Evolutionary conservation across 257 asterid species (phyloP), one percentile per base, ranked within the genome.

Genomic region (Echium plantagineum): DNA sequence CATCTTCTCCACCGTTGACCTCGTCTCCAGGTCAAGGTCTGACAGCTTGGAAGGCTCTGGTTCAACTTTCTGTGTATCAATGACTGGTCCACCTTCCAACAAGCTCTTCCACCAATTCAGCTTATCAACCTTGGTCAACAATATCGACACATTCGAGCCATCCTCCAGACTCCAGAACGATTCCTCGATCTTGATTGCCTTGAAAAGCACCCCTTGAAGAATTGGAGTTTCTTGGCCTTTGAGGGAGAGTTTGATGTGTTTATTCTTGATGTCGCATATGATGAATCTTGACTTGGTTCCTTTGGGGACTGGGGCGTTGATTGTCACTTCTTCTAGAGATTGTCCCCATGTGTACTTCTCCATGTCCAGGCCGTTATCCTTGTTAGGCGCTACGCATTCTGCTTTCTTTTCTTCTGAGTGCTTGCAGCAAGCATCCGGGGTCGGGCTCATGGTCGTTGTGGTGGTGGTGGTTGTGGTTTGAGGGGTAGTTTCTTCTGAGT

Each of bases 281-380:
- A 84, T 59, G 48, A 66, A 68, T 52, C 86, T 77, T 5, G 80
- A 75, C 66, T 80, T 81, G 35, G 85, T 80, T 52, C 95, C 94
- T 38, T 75, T 60, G 58, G 96, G 90, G 24, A 77, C 66, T 9
- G 71, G 46, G 12, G 74, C 52, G 48, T 31, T 63, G 19, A 74
- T 63, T 8, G 63, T 70, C 20, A 68, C 64, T 54, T 77, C 73
- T 59, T 64, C 72, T 26, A 77, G 71, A 18, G 79, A 61, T 54
- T 74, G 79, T 0, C 71, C 79, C 82, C 79, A 73, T 2, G 79
- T 6, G 52, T 77, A 68, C 19, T 67, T 77, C 0, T 74, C 80
- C 79, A 77, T 63, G 53, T 77, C 77, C 5, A 75, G 74, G n/a
- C 81, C 81, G 22, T 75, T 75, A 19, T 38, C 63, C 22, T 66